A percentile compares a stretch with the other conserved stretches of the same genome.
Evolutionary conservation across 106 monocot genomes (phyloP).

Genomic region (Dioscorea dumetorum): DNA sequence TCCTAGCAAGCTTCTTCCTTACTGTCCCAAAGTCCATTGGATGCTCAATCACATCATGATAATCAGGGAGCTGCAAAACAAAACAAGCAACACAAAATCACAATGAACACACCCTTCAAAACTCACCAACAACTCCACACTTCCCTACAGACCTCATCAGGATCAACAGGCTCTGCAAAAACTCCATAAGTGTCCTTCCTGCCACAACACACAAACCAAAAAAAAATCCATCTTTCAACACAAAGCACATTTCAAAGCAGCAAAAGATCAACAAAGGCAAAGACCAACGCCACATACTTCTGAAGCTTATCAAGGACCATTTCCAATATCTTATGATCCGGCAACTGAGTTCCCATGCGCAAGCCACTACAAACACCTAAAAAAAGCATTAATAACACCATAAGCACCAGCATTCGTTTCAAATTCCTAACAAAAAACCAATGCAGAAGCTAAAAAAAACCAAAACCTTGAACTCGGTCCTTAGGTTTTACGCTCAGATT

Average conservation of each 20-base stretch:
- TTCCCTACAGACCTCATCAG: constrained; percentile 70
- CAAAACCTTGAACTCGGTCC: constrained; percentile 23
- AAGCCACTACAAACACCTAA: constrained; percentile 4
- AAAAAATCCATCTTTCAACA: constrained; percentile 1
- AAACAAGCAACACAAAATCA: too few species aligned
- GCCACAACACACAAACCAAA: constrained; percentile 4
- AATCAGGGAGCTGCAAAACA: constrained; percentile 77
- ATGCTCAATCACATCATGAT: constrained; percentile 79
- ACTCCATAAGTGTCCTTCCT: constrained; percentile 93
- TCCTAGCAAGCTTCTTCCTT: constrained; percentile 59
- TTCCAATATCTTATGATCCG: constrained; percentile 41
- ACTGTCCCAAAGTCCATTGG: constrained; percentile 94
- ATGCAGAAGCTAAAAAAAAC: neutral
- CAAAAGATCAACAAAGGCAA: constrained; percentile 3
- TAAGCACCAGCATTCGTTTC: neutral
- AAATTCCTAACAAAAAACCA: neutral
- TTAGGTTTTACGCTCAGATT: constrained; percentile 5
- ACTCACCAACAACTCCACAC: too few species aligned
- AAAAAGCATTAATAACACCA: constrained; percentile 10
- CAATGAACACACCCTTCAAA: too few species aligned
- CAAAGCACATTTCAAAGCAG: constrained; percentile 6
- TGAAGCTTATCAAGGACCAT: constrained; percentile 78
- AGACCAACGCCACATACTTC: constrained; percentile 36
- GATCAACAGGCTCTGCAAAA: constrained; percentile 82
- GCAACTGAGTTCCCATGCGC: constrained; percentile 40